These are phyloP conservation scores for Phaeomoniella chlamydospora DNA, from an alignment of 2,329 filamentous ascomycete species.

Conservation along the genomic window DNA sequence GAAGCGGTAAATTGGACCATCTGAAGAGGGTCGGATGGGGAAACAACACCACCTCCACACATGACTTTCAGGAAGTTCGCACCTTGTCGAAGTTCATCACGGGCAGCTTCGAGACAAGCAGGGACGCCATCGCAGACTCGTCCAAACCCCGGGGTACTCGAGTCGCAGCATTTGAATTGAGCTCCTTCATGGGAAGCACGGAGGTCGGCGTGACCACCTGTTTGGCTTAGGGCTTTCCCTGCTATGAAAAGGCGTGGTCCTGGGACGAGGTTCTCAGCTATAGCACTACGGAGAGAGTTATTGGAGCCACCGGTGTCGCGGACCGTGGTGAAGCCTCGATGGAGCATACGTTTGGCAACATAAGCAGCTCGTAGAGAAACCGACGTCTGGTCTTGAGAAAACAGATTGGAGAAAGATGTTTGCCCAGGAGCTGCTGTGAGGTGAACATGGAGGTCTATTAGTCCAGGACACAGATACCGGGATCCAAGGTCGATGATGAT, in stretches of 20 bases:
- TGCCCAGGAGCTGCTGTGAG: constrained; percentile 29
- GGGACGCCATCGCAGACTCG: constrained; percentile 39
- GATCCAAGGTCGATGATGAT: constrained; percentile 25
- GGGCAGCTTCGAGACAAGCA: constrained; percentile 35
- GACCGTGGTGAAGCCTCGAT: constrained; percentile 43
- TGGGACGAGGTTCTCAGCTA: constrained; percentile 39
- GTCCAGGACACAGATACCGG: constrained; percentile 33
- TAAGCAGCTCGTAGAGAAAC: constrained; percentile 31
- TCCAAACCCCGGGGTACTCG: constrained; percentile 24
- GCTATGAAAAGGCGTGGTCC: constrained; percentile 43
- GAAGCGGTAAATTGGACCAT: constrained; percentile 41
- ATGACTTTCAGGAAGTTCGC: constrained; percentile 51
- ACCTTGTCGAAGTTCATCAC: constrained; percentile 41
- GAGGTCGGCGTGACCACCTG: constrained; percentile 44
- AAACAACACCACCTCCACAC: constrained; percentile 41
- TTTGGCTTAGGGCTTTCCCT: constrained; percentile 39
- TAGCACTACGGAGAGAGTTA: constrained; percentile 39
- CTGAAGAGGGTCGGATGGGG: constrained; percentile 38
- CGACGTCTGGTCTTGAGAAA: constrained; percentile 17
- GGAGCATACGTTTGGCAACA: constrained; percentile 34
- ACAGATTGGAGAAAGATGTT: constrained; percentile 19
- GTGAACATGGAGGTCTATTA: constrained; percentile 39
- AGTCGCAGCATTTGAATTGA: constrained; percentile 29
- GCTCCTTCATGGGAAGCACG: constrained; percentile 27
- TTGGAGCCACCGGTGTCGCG: constrained; percentile 45